A percentile compares a stretch with the other conserved stretches of the same genome.
These are phyloP conservation scores for Phytophthora ramorum DNA, from an alignment of 352 stramenopile genomes.

Conservation along the genomic window DNA sequence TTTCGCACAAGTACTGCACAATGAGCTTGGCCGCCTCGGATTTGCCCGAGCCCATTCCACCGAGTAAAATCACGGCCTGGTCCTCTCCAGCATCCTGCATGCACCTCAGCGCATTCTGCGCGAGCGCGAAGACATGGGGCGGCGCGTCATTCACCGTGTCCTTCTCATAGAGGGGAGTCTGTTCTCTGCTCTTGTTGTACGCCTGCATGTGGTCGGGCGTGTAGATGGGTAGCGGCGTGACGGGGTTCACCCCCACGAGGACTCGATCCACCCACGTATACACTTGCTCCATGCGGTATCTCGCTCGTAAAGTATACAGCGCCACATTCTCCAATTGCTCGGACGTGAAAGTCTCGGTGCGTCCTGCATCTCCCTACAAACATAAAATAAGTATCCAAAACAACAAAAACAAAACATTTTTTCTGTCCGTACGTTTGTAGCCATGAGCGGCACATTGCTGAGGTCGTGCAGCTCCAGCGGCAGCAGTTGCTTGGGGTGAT, in stretches of 20 bases:
- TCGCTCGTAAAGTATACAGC: constrained; percentile 73
- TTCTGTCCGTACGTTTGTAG: constrained; percentile 51
- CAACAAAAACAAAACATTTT: constrained; percentile 3
- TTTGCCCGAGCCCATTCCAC: constrained; percentile 78
- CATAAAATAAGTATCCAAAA: constrained; percentile 7
- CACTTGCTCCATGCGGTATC: constrained; percentile 84
- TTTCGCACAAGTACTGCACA: constrained; percentile 85
- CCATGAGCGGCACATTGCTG: constrained; percentile 70
- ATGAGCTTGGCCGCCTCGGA: constrained; percentile 85
- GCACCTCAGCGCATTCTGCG: constrained; percentile 76
- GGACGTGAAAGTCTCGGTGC: constrained; percentile 64
- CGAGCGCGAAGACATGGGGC: constrained; percentile 80
- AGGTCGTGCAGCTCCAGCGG: constrained; percentile 69
- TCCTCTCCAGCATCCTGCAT: constrained; percentile 86
- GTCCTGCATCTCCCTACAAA: constrained; percentile 54
- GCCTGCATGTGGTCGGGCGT: constrained; percentile 86
- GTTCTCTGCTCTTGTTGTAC: constrained; percentile 74
- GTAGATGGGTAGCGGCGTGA: constrained; percentile 77
- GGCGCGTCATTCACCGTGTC: constrained; percentile 66
- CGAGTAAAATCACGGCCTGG: constrained; percentile 78
- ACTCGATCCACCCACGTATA: constrained; percentile 87
- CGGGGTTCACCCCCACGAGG: constrained; percentile 75
- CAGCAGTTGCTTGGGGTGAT: constrained; percentile 73
- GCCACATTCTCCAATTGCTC: constrained; percentile 79
- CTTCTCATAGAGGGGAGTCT: constrained; percentile 61